Evolutionary conservation across 2,329 filamentous ascomycete species (phyloP).

Genomic region (Pestalotiopsis sp.): DNA sequence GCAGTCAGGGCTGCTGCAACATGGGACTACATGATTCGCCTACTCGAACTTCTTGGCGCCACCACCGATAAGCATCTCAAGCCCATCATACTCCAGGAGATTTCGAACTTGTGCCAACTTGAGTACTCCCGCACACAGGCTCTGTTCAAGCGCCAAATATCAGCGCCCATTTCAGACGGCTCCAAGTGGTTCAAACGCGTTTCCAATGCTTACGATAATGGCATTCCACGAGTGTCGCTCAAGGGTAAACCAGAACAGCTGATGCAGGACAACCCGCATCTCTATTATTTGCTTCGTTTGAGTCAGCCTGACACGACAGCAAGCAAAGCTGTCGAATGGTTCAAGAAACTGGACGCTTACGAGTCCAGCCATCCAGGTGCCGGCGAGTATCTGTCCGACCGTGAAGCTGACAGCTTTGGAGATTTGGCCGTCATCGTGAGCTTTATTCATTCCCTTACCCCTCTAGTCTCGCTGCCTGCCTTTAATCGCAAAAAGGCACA

Average conservation of each 20-base stretch:
- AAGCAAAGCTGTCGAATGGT: slow-evolving; percentile 36
- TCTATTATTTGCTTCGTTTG: slow-evolving; percentile 45
- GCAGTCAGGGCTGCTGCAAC: slow-evolving; percentile 34
- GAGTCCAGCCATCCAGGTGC: slow-evolving; percentile 33
- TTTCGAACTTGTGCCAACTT: slow-evolving; percentile 44
- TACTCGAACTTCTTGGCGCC: slow-evolving; percentile 34
- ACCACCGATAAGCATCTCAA: slow-evolving; percentile 29
- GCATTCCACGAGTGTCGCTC: slow-evolving; percentile 36
- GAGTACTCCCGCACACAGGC: slow-evolving; percentile 40
- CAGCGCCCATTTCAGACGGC: slow-evolving; percentile 33
- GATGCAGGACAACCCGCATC: slow-evolving; percentile 35
- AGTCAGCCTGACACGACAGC: slow-evolving; percentile 38
- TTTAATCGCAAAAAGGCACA: slow-evolving; percentile 39
- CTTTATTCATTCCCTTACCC: slow-evolving; percentile 40
- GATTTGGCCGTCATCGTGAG: slow-evolving; percentile 37
- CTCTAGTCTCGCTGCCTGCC: slow-evolving; percentile 34
- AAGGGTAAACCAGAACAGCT: slow-evolving; percentile 42
- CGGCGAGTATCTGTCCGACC: slow-evolving; percentile 32
- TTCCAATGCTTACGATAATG: slow-evolving; percentile 34
- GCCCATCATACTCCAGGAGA: slow-evolving; percentile 42
- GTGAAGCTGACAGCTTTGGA: slow-evolving; percentile 34
- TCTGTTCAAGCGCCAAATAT: slow-evolving; percentile 40
- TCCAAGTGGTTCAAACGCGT: slow-evolving; percentile 42
- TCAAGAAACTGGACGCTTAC: slow-evolving; percentile 39
- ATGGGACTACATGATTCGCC: slow-evolving; percentile 40